These are phyloP conservation scores for Paraphaeosphaeria sporulosa DNA, from an alignment of 2,329 filamentous ascomycete genomes.

Conservation along the genomic window DNA sequence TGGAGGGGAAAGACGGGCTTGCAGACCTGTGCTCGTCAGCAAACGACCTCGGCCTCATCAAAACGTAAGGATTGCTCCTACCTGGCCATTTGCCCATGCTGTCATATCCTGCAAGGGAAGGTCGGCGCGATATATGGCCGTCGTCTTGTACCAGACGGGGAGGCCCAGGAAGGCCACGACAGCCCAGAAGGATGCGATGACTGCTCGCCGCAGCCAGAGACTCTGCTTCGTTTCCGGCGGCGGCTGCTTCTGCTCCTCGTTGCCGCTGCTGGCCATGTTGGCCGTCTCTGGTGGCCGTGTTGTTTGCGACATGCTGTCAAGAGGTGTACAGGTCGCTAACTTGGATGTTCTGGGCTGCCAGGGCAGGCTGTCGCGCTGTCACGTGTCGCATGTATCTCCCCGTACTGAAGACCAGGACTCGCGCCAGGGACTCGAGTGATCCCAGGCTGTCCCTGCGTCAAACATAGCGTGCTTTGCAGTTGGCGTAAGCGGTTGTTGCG, in stretches of 20 bases:
- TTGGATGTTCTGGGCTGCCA: background rate
- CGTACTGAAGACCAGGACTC: too few relatives aligned
- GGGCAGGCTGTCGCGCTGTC: background rate
- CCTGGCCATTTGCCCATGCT: constrained; percentile 89
- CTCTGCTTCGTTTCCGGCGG: constrained; percentile 79
- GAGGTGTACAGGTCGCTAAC: background rate
- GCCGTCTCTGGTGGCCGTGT: background rate
- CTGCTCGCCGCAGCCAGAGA: constrained; percentile 72
- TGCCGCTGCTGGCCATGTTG: constrained; percentile 7
- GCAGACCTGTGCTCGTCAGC: constrained; percentile 70
- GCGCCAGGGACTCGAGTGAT: too few relatives aligned
- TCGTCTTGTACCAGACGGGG: constrained; percentile 96
- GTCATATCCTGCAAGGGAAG: constrained; percentile 87
- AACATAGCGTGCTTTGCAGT: too few relatives aligned
- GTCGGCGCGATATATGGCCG: constrained; percentile 85
- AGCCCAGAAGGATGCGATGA: constrained; percentile 90
- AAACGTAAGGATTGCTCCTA: constrained; percentile 46
- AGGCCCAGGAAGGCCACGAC: constrained; percentile 84
- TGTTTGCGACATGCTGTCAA: constrained; percentile 2
- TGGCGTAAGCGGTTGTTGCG: too few relatives aligned
- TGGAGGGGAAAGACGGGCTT: constrained; percentile 86
- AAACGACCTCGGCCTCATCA: background rate
- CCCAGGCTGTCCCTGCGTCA: too few relatives aligned
- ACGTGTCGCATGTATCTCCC: background rate
- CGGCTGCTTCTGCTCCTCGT: constrained; percentile 52